Percentiles rank a stretch among this genome's conserved stretches.
Conservation (phyloP, 768 basidiomycete genomes). For the Hirschioporus abietinus region DNA sequence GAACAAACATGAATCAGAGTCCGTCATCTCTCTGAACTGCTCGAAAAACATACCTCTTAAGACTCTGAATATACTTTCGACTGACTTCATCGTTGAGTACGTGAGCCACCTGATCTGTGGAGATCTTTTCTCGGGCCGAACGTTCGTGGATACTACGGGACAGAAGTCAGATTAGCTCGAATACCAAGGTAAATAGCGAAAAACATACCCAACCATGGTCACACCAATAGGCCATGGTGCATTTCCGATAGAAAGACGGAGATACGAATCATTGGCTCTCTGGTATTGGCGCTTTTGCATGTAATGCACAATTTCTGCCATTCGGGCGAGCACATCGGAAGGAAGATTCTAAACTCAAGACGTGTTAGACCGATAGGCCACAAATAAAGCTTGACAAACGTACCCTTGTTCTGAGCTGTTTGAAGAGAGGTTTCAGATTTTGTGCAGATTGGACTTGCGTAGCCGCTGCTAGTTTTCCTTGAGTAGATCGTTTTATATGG, state of each 20-base stretch:
- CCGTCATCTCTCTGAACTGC: neutral
- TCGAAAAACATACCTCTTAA: conserved; percentile 67
- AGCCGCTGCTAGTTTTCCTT: conserved; percentile 92
- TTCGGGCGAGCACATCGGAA: conserved; percentile 75
- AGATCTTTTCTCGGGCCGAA: conserved; percentile 96
- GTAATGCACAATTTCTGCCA: conserved; percentile 91
- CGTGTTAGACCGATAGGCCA: neutral
- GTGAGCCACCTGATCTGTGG: conserved; percentile 94
- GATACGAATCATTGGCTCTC: conserved; percentile 92
- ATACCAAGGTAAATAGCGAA: conserved; percentile 1
- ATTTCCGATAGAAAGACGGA: conserved; percentile 95
- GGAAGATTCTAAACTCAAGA: conserved; percentile 43
- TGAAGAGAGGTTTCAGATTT: conserved; percentile 96
- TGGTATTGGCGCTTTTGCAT: conserved; percentile 98
- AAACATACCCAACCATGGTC: conserved; percentile 92
- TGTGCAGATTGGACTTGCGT: conserved; percentile 94
- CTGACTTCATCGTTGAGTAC: conserved; percentile 99
- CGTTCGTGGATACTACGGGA: conserved; percentile 88
- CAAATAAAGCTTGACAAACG: conserved; percentile 22
- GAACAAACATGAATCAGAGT: conserved; percentile 5
- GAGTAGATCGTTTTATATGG: conserved; percentile 77
- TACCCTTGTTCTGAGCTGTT: conserved; percentile 80
- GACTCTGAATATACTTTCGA: conserved; percentile 96
- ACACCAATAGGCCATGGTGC: conserved; percentile 99
- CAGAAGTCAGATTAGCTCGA: conserved; percentile 1